Evolutionary conservation across 108 stramenopile genomes (phyloP).

Genomic region (Licmophora abbreviata): DNA sequence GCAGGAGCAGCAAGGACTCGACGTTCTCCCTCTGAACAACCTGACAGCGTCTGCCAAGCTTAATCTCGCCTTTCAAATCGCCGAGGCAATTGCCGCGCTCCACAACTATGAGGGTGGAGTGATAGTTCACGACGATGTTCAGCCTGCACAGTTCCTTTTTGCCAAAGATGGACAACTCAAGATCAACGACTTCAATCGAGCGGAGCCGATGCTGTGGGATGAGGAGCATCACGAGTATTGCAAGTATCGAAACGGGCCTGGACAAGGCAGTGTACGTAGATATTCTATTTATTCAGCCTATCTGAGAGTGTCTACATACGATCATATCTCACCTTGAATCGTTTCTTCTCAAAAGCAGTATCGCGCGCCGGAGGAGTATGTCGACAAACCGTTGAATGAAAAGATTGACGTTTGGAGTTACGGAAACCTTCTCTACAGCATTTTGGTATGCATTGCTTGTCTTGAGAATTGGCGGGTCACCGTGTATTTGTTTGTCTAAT

Average conservation of each 20-base stretch:
- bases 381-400: conserved; percentile 40
- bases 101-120: conserved; percentile 61
- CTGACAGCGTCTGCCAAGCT: conserved; percentile 55
- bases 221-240: conserved; percentile 44
- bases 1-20: neutral
- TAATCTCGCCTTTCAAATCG: conserved; percentile 53
- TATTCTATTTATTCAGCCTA: neutral
- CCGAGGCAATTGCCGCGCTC: conserved; percentile 56
- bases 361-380: conserved; percentile 60
- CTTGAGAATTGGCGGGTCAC: conserved; percentile 13
- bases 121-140: conserved; percentile 48
- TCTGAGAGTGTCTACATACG: neutral
- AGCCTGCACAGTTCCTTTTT: conserved; percentile 56
- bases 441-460: conserved; percentile 41
- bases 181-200: conserved; percentile 72
- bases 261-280: conserved; percentile 33
- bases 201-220: conserved; percentile 57
- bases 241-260: conserved; percentile 42
- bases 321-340: neutral
- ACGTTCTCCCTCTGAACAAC: conserved; percentile 40
- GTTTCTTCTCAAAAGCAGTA: conserved; percentile 14
- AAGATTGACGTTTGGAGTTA: conserved; percentile 56
- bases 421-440: conserved; percentile 46
- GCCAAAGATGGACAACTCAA: conserved; percentile 34
- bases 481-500: conserved; percentile 12